Evolutionary conservation across 75 land plant genomes (phyloP), one percentile per base, ranked within the genome.

Genomic region (Cryptomeria japonica): DNA sequence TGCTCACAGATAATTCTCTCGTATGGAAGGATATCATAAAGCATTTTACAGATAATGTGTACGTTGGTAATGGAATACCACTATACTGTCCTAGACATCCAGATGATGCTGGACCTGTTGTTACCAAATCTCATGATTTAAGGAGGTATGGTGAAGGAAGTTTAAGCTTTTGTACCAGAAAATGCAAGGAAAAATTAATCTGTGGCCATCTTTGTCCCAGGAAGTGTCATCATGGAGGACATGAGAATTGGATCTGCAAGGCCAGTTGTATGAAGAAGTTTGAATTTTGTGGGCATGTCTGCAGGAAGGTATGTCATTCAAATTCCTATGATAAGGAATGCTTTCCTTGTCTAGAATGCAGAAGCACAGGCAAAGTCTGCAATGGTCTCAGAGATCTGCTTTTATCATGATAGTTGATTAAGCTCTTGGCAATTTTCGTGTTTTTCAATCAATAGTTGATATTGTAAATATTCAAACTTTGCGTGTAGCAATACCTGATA

Each of bases 151-250:
- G 32, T 80, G 83, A 80, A 80, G 47, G 83, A 11, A 5, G 25
- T 8, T 8, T 7, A 9, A 80, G 49, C 49, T 80, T 80, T 37
- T 90, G 90, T 85, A 64, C 49, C 72, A 37, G 34, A 25, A 49
- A 39, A 47, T 90, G 90, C 76, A 90, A 87, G 15, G 46, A 53
- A 55, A 90, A 88, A 75, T 64, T 90, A 16, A 39, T 39, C 8
- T 90, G 90, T 44, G 90, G 90, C 15, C 90, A 90, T 83, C 72
- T 28, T 28, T 90, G 90, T 70, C 90, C 90, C 18, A 87, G 53
- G 51, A 84, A 85, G 42, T 90, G 90, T 22, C 90, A 90, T 72
- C 86, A 90, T 36, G 90, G 89, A 39, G 44, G 61, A 2, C 90
- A 90, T 34, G 89, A 90, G 7, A 78, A 56, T n/a, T 56, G 84